Conservation (phyloP, 768 basidiomycete species). For the Leccinum rimulosum region DNA sequence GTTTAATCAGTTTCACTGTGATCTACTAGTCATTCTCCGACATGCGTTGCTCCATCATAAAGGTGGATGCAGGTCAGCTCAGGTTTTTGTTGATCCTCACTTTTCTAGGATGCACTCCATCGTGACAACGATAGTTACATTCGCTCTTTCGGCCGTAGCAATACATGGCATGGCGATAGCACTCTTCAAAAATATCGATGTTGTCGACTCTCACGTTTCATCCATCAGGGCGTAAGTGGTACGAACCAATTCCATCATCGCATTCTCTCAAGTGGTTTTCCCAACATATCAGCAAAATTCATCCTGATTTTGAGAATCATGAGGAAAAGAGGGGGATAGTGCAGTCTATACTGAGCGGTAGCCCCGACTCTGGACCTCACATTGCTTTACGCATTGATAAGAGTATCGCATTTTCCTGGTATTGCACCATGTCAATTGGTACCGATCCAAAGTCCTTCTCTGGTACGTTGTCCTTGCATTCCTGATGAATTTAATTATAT, state of each 20-base stretch:
- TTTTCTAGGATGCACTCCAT: too few species aligned
- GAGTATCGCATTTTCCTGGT: constrained; percentile 1
- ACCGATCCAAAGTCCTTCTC: background rate
- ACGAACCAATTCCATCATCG: background rate
- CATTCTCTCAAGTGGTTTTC: background rate
- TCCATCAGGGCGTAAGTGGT: constrained; percentile 6
- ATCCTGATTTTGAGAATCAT: background rate
- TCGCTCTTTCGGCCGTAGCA: too few species aligned
- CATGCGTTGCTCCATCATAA: too few species aligned
- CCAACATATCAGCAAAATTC: background rate
- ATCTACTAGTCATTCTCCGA: too few species aligned
- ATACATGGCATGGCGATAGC: constrained; percentile 5
- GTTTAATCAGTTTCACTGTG: too few species aligned
- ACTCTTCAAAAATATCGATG: constrained; percentile 6
- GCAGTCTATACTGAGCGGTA: background rate
- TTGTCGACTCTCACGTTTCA: background rate
- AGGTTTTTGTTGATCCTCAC: too few species aligned
- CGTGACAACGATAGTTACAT: too few species aligned
- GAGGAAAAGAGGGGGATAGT: background rate
- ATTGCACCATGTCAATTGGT: constrained; percentile 7
- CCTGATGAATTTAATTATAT: too few species aligned
- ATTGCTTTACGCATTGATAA: background rate
- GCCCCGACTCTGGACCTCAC: background rate
- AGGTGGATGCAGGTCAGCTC: too few species aligned
- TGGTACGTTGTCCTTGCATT: background rate